A percentile compares a stretch with the other conserved stretches of the same genome.
These are phyloP conservation scores for Actinomucor elegans DNA, from an alignment of 371 early-diverging fungal species.

Conservation along the genomic window DNA sequence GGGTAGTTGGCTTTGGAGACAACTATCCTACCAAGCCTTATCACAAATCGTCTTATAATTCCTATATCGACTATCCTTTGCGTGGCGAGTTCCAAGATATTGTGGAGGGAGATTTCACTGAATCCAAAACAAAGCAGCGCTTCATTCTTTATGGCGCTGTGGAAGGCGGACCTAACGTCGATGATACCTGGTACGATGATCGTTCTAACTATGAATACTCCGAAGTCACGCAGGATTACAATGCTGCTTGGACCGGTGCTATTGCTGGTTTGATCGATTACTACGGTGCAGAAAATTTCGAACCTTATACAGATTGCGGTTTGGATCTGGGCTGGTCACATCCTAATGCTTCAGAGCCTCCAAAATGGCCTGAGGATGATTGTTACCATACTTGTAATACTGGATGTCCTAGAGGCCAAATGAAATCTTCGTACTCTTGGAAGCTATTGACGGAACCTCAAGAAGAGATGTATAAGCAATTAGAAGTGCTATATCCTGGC, in stretches of 20 bases:
- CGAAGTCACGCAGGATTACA: slow-evolving; percentile 62
- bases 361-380: slow-evolving; percentile 45
- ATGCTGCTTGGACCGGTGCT: slow-evolving; percentile 57
- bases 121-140: slow-evolving; percentile 39
- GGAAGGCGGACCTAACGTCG: slow-evolving; percentile 52
- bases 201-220: slow-evolving; percentile 54
- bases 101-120: slow-evolving; percentile 50
- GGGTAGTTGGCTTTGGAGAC: slow-evolving; percentile 59
- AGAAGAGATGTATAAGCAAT: slow-evolving; percentile 3
- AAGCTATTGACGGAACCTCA: slow-evolving; percentile 28
- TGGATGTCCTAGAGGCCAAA: slow-evolving; percentile 42
- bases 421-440: slow-evolving; percentile 50
- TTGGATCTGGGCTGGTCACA: slow-evolving; percentile 59
- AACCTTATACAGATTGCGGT: slow-evolving; percentile 50
- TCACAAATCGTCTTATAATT: slow-evolving; percentile 59
- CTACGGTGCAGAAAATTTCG: slow-evolving; percentile 49
- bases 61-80: slow-evolving; percentile 57
- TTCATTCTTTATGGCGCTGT: slow-evolving; percentile 61
- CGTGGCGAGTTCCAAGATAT: slow-evolving; percentile 46
- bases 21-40: slow-evolving; percentile 54
- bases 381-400: slow-evolving; percentile 59
- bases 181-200: slow-evolving; percentile 58
- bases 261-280: slow-evolving; percentile 56
- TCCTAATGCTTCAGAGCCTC: slow-evolving; percentile 44
- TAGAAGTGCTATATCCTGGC: slow-evolving; percentile 42